Evolutionary conservation across 2,329 filamentous ascomycete species (phyloP), one percentile per base, ranked within the genome.

Genomic region (Paracamarosporium sp.): DNA sequence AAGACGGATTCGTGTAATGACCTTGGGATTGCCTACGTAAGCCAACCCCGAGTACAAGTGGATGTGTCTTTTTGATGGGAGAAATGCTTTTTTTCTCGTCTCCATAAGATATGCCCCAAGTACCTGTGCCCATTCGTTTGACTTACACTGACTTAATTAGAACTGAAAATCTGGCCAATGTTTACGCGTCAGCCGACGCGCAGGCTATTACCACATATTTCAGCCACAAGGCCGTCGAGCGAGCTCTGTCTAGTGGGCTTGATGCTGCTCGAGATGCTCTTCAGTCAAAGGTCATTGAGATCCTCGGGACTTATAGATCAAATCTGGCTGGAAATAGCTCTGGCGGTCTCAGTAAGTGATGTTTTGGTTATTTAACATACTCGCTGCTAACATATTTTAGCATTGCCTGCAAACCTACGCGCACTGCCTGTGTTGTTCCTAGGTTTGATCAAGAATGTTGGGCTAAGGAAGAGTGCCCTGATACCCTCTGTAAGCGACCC

Each of bases 151-250:
- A n/a, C n/a, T n/a, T n/a, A n/a, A n/a, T n/a, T n/a, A n/a, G n/a
- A 17, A 98, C 95, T 0, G 91, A 93, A 62, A 94, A 88, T 71
- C 80, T 99, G 59, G 91, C 93, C 3, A 93, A 97, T 72, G 83
- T 98, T 17, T 99, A 97, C 76, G 93, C 95, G 8, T 96, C 92
- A 4, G 95, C 95, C 0, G 95, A 99, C 72, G 94, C 97, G 77
- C 90, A 90, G 69, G 95, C 95, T 13, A 92, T 99, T 67, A 90
- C 93, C 3, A 91, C 91, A 12, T 98, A 94, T 82, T 98, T 94
- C 82, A 94, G 90, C 68, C 95, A 99, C 85, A 98, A 98, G 82
- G 95, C 95, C 15, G 95, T 98, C 3, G 95, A 99, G 81, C 86
- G 92, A 67, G 89, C 91, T 11, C 82, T 99, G 36, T 90, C 91